These are phyloP conservation scores for Clavariopsis aquatica DNA, from an alignment of 495 filamentous ascomycete genomes.

Conservation along the genomic window DNA sequence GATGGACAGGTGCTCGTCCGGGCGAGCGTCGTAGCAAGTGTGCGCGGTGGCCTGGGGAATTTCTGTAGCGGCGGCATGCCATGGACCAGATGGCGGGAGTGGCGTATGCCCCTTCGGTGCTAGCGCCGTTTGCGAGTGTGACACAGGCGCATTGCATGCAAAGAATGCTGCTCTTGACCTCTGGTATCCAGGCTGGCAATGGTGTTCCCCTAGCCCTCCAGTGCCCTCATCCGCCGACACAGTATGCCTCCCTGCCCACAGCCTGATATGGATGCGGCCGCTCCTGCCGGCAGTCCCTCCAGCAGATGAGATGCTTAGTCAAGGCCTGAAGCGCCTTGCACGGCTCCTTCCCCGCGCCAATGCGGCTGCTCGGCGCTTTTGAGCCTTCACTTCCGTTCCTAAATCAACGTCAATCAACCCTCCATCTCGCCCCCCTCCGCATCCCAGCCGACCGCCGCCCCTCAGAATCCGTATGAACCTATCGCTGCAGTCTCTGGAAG, in stretches of 20 bases:
- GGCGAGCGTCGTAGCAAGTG: too few relatives aligned
- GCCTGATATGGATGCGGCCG: slow-evolving; percentile 11
- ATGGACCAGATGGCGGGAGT: neutral
- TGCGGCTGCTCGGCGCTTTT: neutral
- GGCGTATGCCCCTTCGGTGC: neutral
- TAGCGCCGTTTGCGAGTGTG: neutral
- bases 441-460: slow-evolving; percentile 1
- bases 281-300: neutral
- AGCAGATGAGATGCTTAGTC: neutral
- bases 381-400: neutral
- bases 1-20: too few relatives aligned
- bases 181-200: neutral
- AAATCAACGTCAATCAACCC: slow-evolving; percentile 11
- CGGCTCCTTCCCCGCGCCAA: slow-evolving; percentile 1
- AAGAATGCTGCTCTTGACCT: too few relatives aligned
- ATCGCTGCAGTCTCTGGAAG: neutral
- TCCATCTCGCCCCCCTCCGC: neutral
- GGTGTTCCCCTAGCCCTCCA: neutral
- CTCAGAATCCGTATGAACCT: neutral
- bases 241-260: neutral
- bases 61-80: neutral
- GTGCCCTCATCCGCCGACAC: neutral
- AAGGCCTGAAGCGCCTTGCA: neutral
- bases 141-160: neutral
- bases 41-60: neutral